Conservation (phyloP, 495 filamentous ascomycete species). For the Hypoxylon lienhwacheense region DNA sequence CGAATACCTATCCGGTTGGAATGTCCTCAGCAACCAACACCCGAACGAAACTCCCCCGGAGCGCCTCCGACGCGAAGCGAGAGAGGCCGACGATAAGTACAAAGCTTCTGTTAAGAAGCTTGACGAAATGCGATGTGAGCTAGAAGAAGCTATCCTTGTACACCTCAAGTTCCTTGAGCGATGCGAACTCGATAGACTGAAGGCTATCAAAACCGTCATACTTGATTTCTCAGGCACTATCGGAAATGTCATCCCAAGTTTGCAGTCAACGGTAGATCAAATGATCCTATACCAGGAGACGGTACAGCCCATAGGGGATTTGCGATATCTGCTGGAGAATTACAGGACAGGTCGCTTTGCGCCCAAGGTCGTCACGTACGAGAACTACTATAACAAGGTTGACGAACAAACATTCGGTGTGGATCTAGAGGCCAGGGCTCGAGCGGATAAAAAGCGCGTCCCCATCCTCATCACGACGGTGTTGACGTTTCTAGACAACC, state of each 20-base stretch:
- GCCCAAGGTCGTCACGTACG: slow-evolving; percentile 89
- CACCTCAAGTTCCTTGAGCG: slow-evolving; percentile 97
- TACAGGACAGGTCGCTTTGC: slow-evolving; percentile 93
- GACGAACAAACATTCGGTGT: slow-evolving; percentile 98
- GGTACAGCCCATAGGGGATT: slow-evolving; percentile 86
- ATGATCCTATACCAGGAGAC: slow-evolving; percentile 99
- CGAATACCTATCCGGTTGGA: slow-evolving; percentile 89
- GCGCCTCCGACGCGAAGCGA: slow-evolving; percentile 82
- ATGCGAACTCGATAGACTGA: slow-evolving; percentile 92
- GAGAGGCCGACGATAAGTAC: slow-evolving; percentile 91
- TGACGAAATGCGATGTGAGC: slow-evolving; percentile 84
- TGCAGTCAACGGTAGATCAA: slow-evolving; percentile 93
- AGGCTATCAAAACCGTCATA: slow-evolving; percentile 96
- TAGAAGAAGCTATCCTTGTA: slow-evolving; percentile 91
- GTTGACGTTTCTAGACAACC: slow-evolving; percentile 90
- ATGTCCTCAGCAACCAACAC: slow-evolving; percentile 82
- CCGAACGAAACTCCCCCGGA: slow-evolving; percentile 85
- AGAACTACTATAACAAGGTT: slow-evolving; percentile 98
- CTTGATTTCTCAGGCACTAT: slow-evolving; percentile 97
- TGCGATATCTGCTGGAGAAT: slow-evolving; percentile 95
- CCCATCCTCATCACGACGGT: slow-evolving; percentile 90
- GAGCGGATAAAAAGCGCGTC: slow-evolving; percentile 92
- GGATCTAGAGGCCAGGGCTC: slow-evolving; percentile 89
- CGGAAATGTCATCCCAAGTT: slow-evolving; percentile 94
- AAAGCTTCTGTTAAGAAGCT: slow-evolving; percentile 81